A percentile compares a stretch with the other conserved stretches of the same genome.
Evolutionary conservation across 73 alveolate genomes (phyloP).

Genomic region (Symbiodinium pilosum): DNA sequence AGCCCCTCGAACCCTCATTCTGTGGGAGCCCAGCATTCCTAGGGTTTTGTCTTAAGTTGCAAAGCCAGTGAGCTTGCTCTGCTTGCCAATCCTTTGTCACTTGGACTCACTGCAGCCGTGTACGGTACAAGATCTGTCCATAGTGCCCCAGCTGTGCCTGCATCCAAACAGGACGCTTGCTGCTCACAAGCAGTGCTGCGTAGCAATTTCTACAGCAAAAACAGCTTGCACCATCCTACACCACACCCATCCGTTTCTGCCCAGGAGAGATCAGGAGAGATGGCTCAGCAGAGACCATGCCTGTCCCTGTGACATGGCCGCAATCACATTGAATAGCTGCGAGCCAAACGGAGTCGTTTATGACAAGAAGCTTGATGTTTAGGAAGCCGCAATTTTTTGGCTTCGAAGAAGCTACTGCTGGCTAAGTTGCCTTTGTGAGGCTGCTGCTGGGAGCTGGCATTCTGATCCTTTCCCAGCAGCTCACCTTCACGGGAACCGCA

Average conservation of each 20-base stretch:
- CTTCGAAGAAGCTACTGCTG: too few relatives aligned
- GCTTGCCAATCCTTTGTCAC: too few relatives aligned
- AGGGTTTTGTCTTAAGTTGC: too few relatives aligned
- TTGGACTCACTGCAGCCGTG: background rate
- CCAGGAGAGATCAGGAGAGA: background rate
- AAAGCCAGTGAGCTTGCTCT: too few relatives aligned
- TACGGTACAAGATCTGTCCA: background rate
- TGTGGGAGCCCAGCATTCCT: too few relatives aligned
- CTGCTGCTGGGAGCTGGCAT: conserved; percentile 44
- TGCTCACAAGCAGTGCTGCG: background rate
- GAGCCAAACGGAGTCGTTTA: too few relatives aligned
- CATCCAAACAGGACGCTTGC: background rate
- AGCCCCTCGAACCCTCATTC: background rate
- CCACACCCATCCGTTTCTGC: background rate
- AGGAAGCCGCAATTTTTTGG: too few relatives aligned
- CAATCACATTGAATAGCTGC: background rate
- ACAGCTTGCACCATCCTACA: background rate
- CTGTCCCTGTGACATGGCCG: background rate
- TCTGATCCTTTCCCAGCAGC: conserved; percentile 30
- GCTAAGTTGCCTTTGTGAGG: background rate
- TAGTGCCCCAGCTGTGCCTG: background rate
- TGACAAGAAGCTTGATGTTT: too few relatives aligned
- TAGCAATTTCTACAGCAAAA: background rate
- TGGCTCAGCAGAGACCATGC: background rate
- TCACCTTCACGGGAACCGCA: conserved; percentile 26